Evolutionary conservation across 441 rosid species (phyloP).

Genomic region (Bruguiera hainesii): DNA sequence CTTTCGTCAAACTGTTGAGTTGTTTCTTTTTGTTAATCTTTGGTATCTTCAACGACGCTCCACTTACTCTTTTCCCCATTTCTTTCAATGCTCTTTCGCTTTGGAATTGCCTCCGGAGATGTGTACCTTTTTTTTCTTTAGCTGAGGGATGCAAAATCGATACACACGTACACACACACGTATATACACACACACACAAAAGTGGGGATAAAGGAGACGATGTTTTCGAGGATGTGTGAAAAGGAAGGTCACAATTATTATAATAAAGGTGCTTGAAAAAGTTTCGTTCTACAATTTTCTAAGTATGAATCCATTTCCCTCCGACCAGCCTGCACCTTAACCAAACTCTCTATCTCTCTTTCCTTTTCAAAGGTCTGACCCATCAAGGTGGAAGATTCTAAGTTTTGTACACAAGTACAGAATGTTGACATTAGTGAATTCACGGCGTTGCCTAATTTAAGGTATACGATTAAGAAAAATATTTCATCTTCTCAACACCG

Average conservation of each 20-base stretch:
- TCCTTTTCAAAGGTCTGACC: background rate
- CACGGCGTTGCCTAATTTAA: background rate
- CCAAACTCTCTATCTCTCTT: background rate
- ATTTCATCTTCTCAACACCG: too few relatives aligned
- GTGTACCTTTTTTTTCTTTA: too few relatives aligned
- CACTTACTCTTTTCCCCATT: constrained; percentile 3
- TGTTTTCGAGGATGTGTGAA: background rate
- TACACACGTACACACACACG: too few relatives aligned
- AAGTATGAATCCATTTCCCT: background rate
- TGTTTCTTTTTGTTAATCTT: constrained; percentile 3
- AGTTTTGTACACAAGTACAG: background rate
- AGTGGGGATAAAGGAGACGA: too few relatives aligned
- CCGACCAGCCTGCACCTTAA: background rate
- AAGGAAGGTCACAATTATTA: background rate
- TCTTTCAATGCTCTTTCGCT: background rate
- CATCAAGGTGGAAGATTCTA: background rate
- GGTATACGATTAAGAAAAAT: background rate
- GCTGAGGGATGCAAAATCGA: too few relatives aligned
- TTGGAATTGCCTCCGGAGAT: background rate
- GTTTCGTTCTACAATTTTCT: background rate
- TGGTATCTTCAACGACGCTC: constrained; percentile 9
- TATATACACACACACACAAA: too few relatives aligned
- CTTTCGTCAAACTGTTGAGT: background rate
- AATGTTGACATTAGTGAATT: background rate
- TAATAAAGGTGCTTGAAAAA: background rate